Evolutionary conservation across 179 eudicot genomes (phyloP), one percentile per base, ranked within the genome.

Genomic region (Pouteria campechiana): DNA sequence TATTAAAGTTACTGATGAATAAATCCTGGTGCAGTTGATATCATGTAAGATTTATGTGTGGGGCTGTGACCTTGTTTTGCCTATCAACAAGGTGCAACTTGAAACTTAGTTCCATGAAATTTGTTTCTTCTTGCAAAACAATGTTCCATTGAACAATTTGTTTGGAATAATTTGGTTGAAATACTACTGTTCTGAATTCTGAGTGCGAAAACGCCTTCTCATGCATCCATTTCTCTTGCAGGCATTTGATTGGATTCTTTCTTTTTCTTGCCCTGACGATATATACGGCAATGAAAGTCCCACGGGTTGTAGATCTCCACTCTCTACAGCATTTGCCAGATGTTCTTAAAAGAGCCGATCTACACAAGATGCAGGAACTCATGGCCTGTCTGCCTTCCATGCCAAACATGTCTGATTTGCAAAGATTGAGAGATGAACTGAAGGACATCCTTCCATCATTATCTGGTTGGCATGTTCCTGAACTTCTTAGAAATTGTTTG

Each of bases 231-330:
- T 42, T 36, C 18, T 54, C 28, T 32, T 68, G 78, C 94, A 87
- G 96, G 63, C 99, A 92, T 71, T 70, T 92, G 83, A 87, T 92
- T 20, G 99, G 99, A 20, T 92, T 92, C 79, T 78, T 87, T 56
- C 65, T 92, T 46, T 92, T 92, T 69, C 83, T 92, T 16, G 50
- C 65, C 52, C 61, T 92, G 61, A 90, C 96, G 4, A 79, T 87
- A 48, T 87, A 79, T 66, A 82, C 96, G 17, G 92, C 88, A 27
- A 73, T 46, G 72, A 75, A 74, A 62, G 50, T 82, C 30, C 96
- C 98, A 11, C 63, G 58, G 22, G 96, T 86, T 35, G 83, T 79
- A 16, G 88, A 90, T 67, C 67, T 72, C 34, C 73, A 65, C 33
- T 55, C 75, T 8, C 48, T 85, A 37, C 75, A 74, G 33, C 68